phyloP scores from a whole-genome alignment of 73 alveolate species.

The Paraurostyla sp. region DNA sequence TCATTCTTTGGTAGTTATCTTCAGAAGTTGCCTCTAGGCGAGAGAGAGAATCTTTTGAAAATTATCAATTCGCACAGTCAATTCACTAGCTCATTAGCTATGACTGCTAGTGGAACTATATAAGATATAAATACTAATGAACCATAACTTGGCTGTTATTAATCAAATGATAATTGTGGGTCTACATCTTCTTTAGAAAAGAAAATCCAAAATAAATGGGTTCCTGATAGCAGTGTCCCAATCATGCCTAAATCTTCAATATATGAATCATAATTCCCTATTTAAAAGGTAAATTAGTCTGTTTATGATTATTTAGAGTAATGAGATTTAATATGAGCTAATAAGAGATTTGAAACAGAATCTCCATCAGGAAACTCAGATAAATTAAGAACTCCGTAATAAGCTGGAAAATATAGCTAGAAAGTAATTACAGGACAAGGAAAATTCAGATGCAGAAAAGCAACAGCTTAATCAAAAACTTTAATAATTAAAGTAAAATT shows the following conservation, averaged over 20 bases:
- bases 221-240: background rate
- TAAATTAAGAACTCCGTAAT: background rate
- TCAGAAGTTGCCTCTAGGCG: background rate
- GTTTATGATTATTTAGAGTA: background rate
- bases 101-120: background rate
- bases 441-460: conserved; percentile 1
- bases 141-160: background rate
- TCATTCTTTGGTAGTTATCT: conserved; percentile 6
- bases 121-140: background rate
- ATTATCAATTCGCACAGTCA: background rate
- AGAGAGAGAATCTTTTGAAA: background rate
- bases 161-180: background rate
- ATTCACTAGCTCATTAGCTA: too few relatives aligned
- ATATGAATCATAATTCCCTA: background rate
- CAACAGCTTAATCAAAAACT: background rate
- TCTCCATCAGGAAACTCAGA: background rate
- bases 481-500: background rate
- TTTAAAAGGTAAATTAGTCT: background rate
- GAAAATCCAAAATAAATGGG: conserved; percentile 31
- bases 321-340: background rate
- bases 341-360: conserved; percentile 1
- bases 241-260: background rate
- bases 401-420: background rate
- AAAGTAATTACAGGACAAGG: conserved; percentile 8
- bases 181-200: background rate